These are phyloP conservation scores for Tylopilus subfusipes DNA, from an alignment of 768 basidiomycete genomes.

Conservation along the genomic window DNA sequence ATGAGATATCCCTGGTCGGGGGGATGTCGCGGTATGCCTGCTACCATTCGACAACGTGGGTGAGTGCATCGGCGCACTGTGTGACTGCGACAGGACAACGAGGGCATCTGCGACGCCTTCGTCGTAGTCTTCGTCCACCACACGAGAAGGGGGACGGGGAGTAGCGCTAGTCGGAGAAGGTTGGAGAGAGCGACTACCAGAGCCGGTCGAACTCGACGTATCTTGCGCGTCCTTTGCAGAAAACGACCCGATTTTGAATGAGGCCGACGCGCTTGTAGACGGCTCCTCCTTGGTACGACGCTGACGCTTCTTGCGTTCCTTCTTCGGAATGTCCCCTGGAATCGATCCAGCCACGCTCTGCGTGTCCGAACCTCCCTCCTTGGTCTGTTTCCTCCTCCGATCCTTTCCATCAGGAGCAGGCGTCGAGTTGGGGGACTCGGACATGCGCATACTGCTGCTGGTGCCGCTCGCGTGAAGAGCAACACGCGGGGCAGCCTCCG, in stretches of 20 bases:
- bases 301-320: conserved; percentile 52
- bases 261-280: conserved; percentile 29
- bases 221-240: conserved; percentile 53
- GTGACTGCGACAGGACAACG: conserved; percentile 59
- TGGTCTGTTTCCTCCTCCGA: conserved; percentile 40
- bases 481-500: conserved; percentile 36
- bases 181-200: conserved; percentile 60
- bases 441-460: conserved; percentile 39
- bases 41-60: conserved; percentile 59
- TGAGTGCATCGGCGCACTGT: conserved; percentile 39
- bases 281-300: conserved; percentile 45
- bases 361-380: conserved; percentile 48
- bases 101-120: conserved; percentile 86
- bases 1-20: conserved; percentile 46
- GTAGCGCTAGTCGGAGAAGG: conserved; percentile 67
- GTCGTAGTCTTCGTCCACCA: conserved; percentile 91
- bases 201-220: conserved; percentile 61
- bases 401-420: conserved; percentile 46
- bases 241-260: conserved; percentile 32
- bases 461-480: conserved; percentile 30
- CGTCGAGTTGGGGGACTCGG: conserved; percentile 56
- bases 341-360: conserved; percentile 29
- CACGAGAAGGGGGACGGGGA: conserved; percentile 58
- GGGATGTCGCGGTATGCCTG: conserved; percentile 47
- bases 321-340: conserved; percentile 47